phyloP scores from a whole-genome alignment of 345 rosid species.

The Combretum micranthum region DNA sequence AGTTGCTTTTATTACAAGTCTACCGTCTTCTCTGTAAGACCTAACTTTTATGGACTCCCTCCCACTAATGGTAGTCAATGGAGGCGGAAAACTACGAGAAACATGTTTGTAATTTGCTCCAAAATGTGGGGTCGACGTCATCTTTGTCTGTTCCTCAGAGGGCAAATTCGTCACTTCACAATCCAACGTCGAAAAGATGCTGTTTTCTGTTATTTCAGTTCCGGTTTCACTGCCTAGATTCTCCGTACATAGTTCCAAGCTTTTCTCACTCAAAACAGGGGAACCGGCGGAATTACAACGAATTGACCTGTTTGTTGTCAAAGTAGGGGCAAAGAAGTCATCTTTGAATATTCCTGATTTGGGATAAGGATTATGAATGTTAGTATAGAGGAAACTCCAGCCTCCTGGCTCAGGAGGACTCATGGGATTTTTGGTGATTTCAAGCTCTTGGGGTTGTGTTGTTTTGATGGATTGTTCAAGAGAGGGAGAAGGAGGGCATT shows the following conservation, averaged over 20 bases:
- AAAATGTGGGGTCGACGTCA: conserved; percentile 19
- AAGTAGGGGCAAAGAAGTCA: background rate
- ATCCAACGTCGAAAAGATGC: too few relatives aligned
- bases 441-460: background rate
- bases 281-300: conserved; percentile 49
- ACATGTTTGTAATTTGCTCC: conserved; percentile 19
- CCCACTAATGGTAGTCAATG: conserved; percentile 65
- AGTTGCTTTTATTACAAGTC: conserved; percentile 50
- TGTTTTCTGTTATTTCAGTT: too few relatives aligned
- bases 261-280: conserved; percentile 51
- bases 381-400: conserved; percentile 49
- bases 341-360: conserved; percentile 18
- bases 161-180: too few relatives aligned
- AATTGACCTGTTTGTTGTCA: conserved; percentile 6
- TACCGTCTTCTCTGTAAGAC: conserved; percentile 66
- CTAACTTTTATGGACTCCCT: conserved; percentile 37
- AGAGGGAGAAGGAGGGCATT: conserved; percentile 12
- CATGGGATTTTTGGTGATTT: conserved; percentile 29
- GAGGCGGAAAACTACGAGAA: conserved; percentile 60
- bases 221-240: conserved; percentile 82
- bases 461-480: too few relatives aligned
- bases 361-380: conserved; percentile 13
- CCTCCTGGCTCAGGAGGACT: conserved; percentile 7
- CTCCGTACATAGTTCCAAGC: conserved; percentile 82
- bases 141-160: too few relatives aligned